phyloP scores from a whole-genome alignment of 495 filamentous ascomycete genomes.

The Talaromyces thailandensis region DNA sequence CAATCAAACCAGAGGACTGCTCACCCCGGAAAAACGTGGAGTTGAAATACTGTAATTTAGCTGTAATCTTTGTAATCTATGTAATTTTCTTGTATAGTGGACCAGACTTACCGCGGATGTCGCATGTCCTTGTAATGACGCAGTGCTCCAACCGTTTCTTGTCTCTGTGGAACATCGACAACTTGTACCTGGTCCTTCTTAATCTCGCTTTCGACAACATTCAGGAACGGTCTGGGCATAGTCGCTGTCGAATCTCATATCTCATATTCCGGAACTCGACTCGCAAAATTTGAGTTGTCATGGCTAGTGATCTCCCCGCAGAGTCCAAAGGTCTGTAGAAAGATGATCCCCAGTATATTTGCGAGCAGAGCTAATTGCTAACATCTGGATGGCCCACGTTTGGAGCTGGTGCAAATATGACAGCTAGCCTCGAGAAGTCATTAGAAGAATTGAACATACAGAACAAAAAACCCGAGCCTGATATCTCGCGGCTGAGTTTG shows the following conservation, averaged over 20 bases:
- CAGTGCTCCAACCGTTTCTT: background rate
- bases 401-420: background rate
- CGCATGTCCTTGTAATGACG: background rate
- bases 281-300: background rate
- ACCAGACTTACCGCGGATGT: background rate
- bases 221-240: background rate
- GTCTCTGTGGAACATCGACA: background rate
- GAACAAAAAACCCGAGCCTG: constrained; percentile 24
- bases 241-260: background rate
- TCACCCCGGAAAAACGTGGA: background rate
- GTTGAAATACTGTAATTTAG: background rate
- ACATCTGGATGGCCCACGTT: background rate
- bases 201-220: background rate
- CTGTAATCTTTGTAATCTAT: no score
- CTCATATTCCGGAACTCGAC: background rate
- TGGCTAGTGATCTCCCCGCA: constrained; percentile 1
- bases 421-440: constrained; percentile 24
- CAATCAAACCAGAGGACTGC: background rate
- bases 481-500: constrained; percentile 13
- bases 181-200: background rate
- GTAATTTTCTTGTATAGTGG: background rate
- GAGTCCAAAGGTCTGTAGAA: constrained; percentile 14
- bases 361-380: background rate
- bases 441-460: constrained; percentile 36
- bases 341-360: background rate